Evolutionary conservation across 1,284 basidiomycete species (phyloP).

Genomic region (Sporisorium graminicola): DNA sequence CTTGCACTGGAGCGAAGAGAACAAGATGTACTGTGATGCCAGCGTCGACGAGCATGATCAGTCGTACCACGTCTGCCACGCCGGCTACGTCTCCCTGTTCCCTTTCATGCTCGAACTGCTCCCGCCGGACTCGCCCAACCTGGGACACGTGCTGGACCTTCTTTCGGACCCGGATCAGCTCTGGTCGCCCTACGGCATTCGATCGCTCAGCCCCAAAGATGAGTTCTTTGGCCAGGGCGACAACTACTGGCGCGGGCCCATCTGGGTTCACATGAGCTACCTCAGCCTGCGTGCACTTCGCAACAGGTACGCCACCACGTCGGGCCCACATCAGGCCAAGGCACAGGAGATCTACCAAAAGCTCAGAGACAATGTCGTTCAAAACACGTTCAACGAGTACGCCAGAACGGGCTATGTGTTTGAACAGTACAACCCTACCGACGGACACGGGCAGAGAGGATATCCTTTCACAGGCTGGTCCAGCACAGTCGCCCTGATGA

Average conservation of each 20-base stretch:
- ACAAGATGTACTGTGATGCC: conserved; percentile 92
- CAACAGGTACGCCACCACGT: conserved; percentile 81
- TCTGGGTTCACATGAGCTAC: conserved; percentile 98
- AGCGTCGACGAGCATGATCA: conserved; percentile 87
- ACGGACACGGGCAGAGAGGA: conserved; percentile 85
- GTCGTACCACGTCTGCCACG: conserved; percentile 88
- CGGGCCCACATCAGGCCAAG: conserved; percentile 82
- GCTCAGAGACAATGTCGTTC: conserved; percentile 82
- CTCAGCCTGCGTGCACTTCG: conserved; percentile 82
- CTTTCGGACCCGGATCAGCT: conserved; percentile 83
- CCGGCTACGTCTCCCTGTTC: conserved; percentile 92
- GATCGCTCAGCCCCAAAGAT: conserved; percentile 85
- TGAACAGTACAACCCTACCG: conserved; percentile 91
- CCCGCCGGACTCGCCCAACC: conserved; percentile 79
- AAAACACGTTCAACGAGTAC: conserved; percentile 92
- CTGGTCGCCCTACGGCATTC: conserved; percentile 89
- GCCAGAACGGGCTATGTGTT: conserved; percentile 91
- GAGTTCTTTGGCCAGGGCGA: conserved; percentile 89
- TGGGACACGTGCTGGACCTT: conserved; percentile 83
- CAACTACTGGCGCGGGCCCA: conserved; percentile 95
- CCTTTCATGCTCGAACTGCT: conserved; percentile 82
- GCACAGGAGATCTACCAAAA: conserved; percentile 83
- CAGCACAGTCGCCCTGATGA: conserved; percentile 63
- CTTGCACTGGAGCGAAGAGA: conserved; percentile 89
- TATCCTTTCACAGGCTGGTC: conserved; percentile 69